phyloP scores from a whole-genome alignment of 345 rosid genomes.

The Luvunga scandens region DNA sequence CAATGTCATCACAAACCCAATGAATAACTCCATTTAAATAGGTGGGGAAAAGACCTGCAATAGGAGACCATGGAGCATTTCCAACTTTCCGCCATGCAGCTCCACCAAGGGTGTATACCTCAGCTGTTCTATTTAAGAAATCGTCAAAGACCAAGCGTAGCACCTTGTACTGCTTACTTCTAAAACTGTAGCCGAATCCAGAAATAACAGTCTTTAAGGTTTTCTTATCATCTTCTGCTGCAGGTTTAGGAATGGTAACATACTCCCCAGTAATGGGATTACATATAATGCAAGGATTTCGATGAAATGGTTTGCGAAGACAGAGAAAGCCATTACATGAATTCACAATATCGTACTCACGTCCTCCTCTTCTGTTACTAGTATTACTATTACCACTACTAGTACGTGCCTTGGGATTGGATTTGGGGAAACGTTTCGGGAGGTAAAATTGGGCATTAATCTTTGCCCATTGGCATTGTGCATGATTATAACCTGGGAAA shows the following conservation, averaged over 20 bases:
- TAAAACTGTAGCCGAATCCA: constrained; percentile 16
- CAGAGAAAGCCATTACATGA: constrained; percentile 31
- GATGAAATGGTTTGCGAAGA: not conserved
- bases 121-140: not conserved
- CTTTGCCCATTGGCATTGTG: not conserved
- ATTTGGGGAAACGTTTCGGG: not conserved
- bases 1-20: constrained; percentile 13
- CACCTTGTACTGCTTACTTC: constrained; percentile 21
- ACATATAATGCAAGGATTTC: constrained; percentile 20
- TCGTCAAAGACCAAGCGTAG: not conserved
- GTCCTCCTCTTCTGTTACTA: not conserved
- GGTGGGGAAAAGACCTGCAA: not conserved
- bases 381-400: too few species aligned
- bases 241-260: constrained; percentile 13
- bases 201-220: not conserved
- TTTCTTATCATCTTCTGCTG: not conserved
- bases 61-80: not conserved
- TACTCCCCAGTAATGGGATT: constrained; percentile 25
- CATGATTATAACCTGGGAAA: not conserved
- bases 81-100: constrained; percentile 16
- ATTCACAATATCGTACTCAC: constrained; percentile 7
- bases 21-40: constrained; percentile 23
- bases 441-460: constrained; percentile 13
- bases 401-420: not conserved
- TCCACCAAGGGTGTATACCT: constrained; percentile 10